Conservation (phyloP, 768 basidiomycete species). For the Mycena polygramma region DNA sequence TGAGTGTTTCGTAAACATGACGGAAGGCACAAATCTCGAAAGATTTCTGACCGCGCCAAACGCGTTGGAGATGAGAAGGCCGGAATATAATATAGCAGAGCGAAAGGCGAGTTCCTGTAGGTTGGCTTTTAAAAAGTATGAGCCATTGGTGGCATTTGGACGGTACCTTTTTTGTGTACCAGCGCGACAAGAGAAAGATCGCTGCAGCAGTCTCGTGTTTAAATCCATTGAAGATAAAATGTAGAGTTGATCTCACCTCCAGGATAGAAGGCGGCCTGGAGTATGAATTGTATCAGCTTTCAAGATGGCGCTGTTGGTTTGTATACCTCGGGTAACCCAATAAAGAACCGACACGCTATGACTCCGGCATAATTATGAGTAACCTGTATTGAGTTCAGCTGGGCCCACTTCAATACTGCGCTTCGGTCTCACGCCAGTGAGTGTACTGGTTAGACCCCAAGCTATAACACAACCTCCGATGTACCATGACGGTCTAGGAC, state of each 20-base stretch:
- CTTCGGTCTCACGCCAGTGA: constrained; percentile 66
- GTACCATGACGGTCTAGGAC: constrained; percentile 69
- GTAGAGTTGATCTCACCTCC: constrained; percentile 63
- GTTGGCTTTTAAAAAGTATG: neutral
- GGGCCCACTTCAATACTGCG: neutral
- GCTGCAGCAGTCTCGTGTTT: constrained; percentile 31
- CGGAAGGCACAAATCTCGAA: neutral
- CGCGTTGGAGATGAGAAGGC: constrained; percentile 74
- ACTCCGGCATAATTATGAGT: constrained; percentile 69
- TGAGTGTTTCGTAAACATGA: constrained; percentile 38
- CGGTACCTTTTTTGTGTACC: constrained; percentile 70
- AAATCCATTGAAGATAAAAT: neutral
- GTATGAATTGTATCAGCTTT: neutral
- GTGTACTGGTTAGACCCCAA: constrained; percentile 74
- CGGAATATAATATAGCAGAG: constrained; percentile 71
- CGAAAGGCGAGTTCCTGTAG: constrained; percentile 75
- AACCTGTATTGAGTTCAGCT: constrained; percentile 50
- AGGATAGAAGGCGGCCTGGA: constrained; percentile 73
- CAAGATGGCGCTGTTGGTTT: neutral
- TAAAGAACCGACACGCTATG: constrained; percentile 68
- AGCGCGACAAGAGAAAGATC: constrained; percentile 60
- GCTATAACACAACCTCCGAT: constrained; percentile 70
- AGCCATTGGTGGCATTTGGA: neutral
- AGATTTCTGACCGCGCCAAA: constrained; percentile 64
- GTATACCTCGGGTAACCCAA: constrained; percentile 71